Evolutionary conservation across 225 moss, liverwort and hornwort genomes (phyloP).

Genomic region (Pseudoscleropodium purum): DNA sequence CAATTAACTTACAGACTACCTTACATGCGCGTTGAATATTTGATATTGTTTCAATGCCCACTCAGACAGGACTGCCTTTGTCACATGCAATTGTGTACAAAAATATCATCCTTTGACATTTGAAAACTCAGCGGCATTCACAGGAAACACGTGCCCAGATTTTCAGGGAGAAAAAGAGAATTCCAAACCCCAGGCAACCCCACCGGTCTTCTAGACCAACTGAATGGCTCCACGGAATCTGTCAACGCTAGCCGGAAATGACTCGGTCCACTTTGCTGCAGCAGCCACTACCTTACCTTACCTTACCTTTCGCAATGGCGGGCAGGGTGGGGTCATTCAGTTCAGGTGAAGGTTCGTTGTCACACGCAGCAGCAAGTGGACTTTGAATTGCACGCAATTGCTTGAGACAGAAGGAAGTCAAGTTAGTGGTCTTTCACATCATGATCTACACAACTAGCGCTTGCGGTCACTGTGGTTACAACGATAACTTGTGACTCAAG

Average conservation of each 20-base stretch:
- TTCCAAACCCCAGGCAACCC: background rate
- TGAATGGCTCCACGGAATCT: background rate
- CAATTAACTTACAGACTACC: background rate
- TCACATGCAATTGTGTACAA: background rate
- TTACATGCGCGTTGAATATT: background rate
- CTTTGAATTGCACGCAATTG: background rate
- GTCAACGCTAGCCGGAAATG: background rate
- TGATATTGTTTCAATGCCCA: background rate
- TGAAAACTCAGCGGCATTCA: background rate
- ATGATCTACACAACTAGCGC: background rate
- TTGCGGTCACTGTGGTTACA: background rate
- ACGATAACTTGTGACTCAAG: background rate
- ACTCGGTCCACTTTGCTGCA: conserved; percentile 14
- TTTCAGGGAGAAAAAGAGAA: background rate
- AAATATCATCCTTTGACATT: background rate
- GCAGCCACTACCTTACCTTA: background rate
- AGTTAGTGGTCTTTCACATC: background rate
- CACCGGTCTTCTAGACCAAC: background rate
- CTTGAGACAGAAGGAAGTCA: conserved; percentile 8
- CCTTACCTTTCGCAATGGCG: background rate
- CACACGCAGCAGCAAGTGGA: conserved; percentile 18
- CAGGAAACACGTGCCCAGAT: background rate
- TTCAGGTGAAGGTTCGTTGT: background rate
- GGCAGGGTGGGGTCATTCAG: background rate
- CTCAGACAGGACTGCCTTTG: background rate